These are phyloP conservation scores for Juglanconis sp. DNA, from an alignment of 2,329 filamentous ascomycete species.

Conservation along the genomic window DNA sequence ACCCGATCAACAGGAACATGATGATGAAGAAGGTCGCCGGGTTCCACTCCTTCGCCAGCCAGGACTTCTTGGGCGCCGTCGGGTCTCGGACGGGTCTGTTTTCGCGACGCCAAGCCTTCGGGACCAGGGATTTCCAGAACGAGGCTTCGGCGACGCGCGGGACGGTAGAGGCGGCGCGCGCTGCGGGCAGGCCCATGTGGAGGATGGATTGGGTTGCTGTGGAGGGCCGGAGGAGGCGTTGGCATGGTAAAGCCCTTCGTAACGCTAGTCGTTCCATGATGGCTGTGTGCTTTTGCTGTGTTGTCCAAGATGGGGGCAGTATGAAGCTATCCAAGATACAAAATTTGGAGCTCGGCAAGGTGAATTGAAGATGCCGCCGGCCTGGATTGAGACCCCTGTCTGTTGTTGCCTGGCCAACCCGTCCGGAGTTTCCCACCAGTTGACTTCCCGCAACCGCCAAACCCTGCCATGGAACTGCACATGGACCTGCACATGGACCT, in stretches of 20 bases:
- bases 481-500: background rate
- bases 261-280: conserved; percentile 12
- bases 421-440: too few species aligned
- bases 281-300: background rate
- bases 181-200: background rate
- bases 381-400: background rate
- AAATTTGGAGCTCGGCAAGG: too few species aligned
- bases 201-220: background rate
- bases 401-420: background rate
- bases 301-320: background rate
- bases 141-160: conserved; percentile 34
- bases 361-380: background rate
- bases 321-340: background rate
- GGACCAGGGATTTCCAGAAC: conserved; percentile 69
- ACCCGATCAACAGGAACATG: conserved; percentile 84
- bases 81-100: conserved; percentile 35
- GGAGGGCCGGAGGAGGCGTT: background rate
- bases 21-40: conserved; percentile 79
- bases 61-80: conserved; percentile 32
- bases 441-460: background rate
- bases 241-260: background rate
- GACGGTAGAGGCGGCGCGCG: conserved; percentile 21
- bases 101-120: conserved; percentile 57
- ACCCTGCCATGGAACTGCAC: background rate
- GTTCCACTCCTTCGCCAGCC: conserved; percentile 66